phyloP scores from a whole-genome alignment of 129 eudicot genomes.

The Chrysanthemum makinoi region DNA sequence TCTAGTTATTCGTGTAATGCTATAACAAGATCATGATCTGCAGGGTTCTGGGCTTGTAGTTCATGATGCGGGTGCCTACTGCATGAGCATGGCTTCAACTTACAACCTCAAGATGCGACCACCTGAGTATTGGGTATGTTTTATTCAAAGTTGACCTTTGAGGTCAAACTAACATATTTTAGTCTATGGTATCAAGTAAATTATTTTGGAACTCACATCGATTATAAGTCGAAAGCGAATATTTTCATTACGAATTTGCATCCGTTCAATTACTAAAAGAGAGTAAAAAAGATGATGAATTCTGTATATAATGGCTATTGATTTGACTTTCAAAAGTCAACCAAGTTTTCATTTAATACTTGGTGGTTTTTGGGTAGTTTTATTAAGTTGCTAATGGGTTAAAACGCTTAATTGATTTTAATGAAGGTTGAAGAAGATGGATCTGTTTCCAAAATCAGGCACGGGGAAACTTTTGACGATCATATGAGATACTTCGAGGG shows the following conservation, averaged over 20 bases:
- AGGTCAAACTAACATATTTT: neutral
- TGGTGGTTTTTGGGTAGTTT: neutral
- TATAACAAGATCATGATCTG: neutral
- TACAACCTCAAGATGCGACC: constrained; percentile 98
- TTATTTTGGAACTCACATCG: too few relatives aligned
- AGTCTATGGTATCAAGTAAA: neutral
- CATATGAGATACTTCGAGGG: constrained; percentile 84
- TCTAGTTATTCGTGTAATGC: neutral
- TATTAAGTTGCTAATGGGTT: neutral
- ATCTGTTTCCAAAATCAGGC: constrained; percentile 75
- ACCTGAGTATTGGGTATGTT: constrained; percentile 85
- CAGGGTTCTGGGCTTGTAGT: constrained; percentile 94
- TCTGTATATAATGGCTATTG: neutral
- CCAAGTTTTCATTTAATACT: neutral
- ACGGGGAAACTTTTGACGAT: constrained; percentile 92
- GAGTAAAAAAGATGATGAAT: neutral
- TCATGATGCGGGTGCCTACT: constrained; percentile 98
- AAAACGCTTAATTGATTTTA: neutral
- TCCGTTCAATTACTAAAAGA: neutral
- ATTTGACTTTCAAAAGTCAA: constrained; percentile 18
- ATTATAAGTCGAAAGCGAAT: too few relatives aligned
- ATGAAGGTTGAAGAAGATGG: constrained; percentile 87
- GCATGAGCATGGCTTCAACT: constrained; percentile 98
- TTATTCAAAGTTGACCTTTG: constrained; percentile 19
- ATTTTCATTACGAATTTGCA: neutral